These are phyloP conservation scores for Alternaria rosae DNA, from an alignment of 2,329 filamentous ascomycete species.

Conservation along the genomic window DNA sequence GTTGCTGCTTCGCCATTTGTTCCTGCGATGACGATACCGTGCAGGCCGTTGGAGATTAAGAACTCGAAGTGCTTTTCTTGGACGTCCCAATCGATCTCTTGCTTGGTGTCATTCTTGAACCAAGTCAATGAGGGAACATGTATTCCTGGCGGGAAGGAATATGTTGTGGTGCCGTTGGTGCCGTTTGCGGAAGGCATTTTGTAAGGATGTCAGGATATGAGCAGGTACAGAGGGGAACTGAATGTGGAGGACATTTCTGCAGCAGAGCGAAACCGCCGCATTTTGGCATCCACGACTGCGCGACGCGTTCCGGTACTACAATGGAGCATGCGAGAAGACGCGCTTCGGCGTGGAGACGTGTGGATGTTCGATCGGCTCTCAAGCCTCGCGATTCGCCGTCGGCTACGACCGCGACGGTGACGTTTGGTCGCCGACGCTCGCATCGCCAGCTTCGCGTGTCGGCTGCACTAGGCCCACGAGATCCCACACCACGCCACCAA, in stretches of 20 bases:
- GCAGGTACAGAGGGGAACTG: background rate
- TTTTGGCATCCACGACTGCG: constrained; percentile 24
- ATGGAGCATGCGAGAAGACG: constrained; percentile 11
- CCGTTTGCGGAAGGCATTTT: constrained; percentile 44
- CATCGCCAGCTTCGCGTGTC: constrained; percentile 8
- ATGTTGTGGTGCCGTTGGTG: constrained; percentile 38
- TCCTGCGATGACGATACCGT: constrained; percentile 58
- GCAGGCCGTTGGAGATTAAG: constrained; percentile 61
- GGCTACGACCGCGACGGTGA: background rate
- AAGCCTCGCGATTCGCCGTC: constrained; percentile 15
- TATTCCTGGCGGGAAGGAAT: constrained; percentile 59
- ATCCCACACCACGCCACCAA: constrained; percentile 16
- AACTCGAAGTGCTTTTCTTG: constrained; percentile 64
- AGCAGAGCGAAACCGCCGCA: constrained; percentile 18
- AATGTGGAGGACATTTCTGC: background rate
- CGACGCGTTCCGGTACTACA: constrained; percentile 28
- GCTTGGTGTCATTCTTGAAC: constrained; percentile 57
- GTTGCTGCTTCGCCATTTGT: constrained; percentile 57
- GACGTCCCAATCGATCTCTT: constrained; percentile 64
- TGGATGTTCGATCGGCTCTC: background rate
- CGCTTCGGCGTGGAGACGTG: constrained; percentile 5
- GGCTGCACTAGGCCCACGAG: constrained; percentile 6
- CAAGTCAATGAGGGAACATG: constrained; percentile 66
- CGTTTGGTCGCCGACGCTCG: background rate
- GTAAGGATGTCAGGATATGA: background rate